Conservation (phyloP, 2,329 filamentous ascomycete genomes). For the Zymoseptoria pseudotritici region DNA sequence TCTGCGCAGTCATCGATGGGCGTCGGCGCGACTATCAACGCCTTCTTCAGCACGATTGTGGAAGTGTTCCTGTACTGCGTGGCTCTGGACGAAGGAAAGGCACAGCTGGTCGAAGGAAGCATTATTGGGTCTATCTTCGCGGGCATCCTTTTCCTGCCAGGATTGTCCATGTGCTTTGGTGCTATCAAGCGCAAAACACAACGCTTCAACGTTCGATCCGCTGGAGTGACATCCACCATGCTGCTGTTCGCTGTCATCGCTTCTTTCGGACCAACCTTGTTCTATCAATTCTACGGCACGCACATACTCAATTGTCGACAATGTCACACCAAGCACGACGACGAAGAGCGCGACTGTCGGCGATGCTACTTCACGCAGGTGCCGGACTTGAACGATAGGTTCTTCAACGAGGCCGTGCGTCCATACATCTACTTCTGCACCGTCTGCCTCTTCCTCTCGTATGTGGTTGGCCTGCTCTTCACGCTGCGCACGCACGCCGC, state of each 20-base stretch:
- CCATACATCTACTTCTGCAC: constrained; percentile 91
- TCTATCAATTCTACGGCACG: constrained; percentile 97
- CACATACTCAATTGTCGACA: constrained; percentile 82
- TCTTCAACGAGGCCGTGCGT: constrained; percentile 83
- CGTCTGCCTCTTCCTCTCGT: constrained; percentile 78
- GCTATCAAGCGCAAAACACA: constrained; percentile 97
- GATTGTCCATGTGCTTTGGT: constrained; percentile 96
- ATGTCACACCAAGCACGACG: constrained; percentile 42
- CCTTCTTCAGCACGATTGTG: constrained; percentile 94
- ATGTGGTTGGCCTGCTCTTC: constrained; percentile 89
- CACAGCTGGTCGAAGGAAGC: constrained; percentile 87
- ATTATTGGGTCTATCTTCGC: constrained; percentile 98
- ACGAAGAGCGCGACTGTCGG: constrained; percentile 63
- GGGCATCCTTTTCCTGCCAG: constrained; percentile 87
- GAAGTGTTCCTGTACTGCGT: constrained; percentile 98
- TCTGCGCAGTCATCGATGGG: constrained; percentile 99
- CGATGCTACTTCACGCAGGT: constrained; percentile 90
- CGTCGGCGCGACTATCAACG: constrained; percentile 90
- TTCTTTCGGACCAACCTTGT: constrained; percentile 89
- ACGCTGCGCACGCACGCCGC: constrained; percentile 92
- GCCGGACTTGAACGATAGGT: constrained; percentile 74
- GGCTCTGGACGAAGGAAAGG: constrained; percentile 85
- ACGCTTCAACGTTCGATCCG: constrained; percentile 92
- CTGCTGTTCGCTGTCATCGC: constrained; percentile 91
- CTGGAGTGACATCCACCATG: constrained; percentile 97